A percentile compares a stretch with the other conserved stretches of the same genome.
phyloP scores from a whole-genome alignment of 345 rosid species.

The Eucalyptus leucophloia region DNA sequence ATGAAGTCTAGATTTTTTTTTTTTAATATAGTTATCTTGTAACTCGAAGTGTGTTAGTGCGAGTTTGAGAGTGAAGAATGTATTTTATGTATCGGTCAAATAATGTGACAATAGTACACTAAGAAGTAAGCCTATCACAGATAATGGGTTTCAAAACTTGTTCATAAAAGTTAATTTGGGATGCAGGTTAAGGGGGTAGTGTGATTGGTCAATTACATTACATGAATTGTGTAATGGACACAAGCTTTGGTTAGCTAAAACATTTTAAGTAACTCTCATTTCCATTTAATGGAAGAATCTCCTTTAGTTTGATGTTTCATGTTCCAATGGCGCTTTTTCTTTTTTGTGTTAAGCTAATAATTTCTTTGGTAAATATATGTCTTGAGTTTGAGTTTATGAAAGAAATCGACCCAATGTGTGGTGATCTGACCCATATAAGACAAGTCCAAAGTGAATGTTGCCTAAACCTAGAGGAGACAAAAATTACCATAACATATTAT shows the following conservation, averaged over 20 bases:
- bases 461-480: neutral
- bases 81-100: neutral
- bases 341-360: neutral
- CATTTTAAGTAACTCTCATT: no score
- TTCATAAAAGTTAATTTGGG: neutral
- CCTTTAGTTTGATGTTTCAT: neutral
- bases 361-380: neutral
- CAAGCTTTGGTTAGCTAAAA: no score
- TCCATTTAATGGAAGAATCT: neutral
- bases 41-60: neutral
- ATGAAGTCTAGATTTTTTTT: neutral
- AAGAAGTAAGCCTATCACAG: neutral
- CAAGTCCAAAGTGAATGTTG: neutral
- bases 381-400: neutral
- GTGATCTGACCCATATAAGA: neutral
- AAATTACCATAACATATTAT: neutral
- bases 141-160: accelerated
- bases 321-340: neutral
- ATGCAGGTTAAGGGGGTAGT: neutral
- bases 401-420: neutral
- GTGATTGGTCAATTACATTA: neutral
- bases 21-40: no score
- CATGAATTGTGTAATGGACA: neutral
- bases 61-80: neutral
- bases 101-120: accelerated